phyloP scores from a whole-genome alignment of 2,329 filamentous ascomycete species.

The Penicillium sp. region DNA sequence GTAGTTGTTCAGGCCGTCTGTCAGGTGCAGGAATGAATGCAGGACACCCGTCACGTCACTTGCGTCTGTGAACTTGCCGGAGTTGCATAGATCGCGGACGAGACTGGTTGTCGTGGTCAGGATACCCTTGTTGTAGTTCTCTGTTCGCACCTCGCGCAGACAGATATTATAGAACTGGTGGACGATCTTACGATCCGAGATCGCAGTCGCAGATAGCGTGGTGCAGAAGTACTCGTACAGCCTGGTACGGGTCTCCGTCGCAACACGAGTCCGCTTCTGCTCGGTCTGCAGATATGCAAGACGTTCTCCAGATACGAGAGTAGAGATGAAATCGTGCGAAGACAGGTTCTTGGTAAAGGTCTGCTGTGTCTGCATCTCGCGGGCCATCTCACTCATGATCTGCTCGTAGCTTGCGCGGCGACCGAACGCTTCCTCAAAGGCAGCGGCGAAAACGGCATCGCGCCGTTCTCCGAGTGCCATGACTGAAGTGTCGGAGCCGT shows the following conservation, averaged over 20 bases:
- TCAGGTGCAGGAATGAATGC: constrained; percentile 36
- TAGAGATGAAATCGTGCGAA: constrained; percentile 35
- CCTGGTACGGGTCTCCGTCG: constrained; percentile 32
- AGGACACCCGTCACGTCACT: constrained; percentile 35
- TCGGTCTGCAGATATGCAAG: constrained; percentile 30
- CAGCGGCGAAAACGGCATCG: constrained; percentile 48
- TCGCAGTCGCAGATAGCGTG: constrained; percentile 29
- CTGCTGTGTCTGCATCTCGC: constrained; percentile 45
- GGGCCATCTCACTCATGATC: constrained; percentile 46
- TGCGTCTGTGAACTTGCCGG: constrained; percentile 33
- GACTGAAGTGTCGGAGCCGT: constrained; percentile 38
- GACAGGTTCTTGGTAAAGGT: constrained; percentile 36
- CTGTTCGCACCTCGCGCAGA: constrained; percentile 30
- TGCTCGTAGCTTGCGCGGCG: constrained; percentile 38
- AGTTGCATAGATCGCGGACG: constrained; percentile 32
- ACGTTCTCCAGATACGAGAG: constrained; percentile 32
- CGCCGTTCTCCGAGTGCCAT: constrained; percentile 32
- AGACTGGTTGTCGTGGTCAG: constrained; percentile 27
- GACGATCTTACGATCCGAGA: constrained; percentile 28
- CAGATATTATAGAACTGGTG: constrained; percentile 36
- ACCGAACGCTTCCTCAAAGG: constrained; percentile 46
- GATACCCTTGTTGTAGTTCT: constrained; percentile 34
- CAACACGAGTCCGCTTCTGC: constrained; percentile 32
- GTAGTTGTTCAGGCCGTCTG: constrained; percentile 31
- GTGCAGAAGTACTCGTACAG: constrained; percentile 41